Percentiles rank a stretch among this genome's conserved stretches.
These are phyloP conservation scores for Trametes punicea DNA, from an alignment of 768 basidiomycete species.

Conservation along the genomic window DNA sequence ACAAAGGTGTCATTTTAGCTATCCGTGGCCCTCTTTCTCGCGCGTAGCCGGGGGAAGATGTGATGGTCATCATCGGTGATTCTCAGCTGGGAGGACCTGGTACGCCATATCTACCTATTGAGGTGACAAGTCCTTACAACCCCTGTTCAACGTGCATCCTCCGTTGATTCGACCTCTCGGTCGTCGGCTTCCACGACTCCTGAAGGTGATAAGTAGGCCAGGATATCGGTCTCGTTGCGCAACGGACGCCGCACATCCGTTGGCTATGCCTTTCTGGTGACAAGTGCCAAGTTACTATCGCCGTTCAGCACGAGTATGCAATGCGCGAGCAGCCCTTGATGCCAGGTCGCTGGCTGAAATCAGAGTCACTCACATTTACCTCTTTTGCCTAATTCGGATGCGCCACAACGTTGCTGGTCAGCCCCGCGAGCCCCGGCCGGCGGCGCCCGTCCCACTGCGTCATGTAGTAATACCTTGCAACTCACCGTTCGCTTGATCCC, in stretches of 20 bases:
- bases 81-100: not conserved
- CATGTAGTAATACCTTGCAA: not conserved
- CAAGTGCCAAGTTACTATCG: too few relatives aligned
- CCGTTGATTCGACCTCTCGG: not conserved
- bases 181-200: too few relatives aligned
- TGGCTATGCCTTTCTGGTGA: not conserved
- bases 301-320: not conserved
- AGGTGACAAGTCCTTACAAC: not conserved
- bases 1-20: constrained; percentile 12
- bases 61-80: constrained; percentile 1
- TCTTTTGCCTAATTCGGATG: not conserved
- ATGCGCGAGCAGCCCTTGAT: not conserved
- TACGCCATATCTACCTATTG: not conserved
- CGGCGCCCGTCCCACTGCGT: too few relatives aligned
- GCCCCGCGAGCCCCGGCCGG: too few relatives aligned
- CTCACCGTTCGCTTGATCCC: not conserved
- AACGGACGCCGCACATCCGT: not conserved
- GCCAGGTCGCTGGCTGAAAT: not conserved
- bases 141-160: not conserved
- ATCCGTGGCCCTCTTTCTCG: not conserved
- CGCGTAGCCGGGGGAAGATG: constrained; percentile 4
- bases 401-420: constrained; percentile 9
- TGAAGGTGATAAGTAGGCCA: too few relatives aligned
- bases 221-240: too few relatives aligned
- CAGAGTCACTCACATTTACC: not conserved